Conservation (phyloP, 345 rosid genomes). For the Linum usitatissimum region DNA sequence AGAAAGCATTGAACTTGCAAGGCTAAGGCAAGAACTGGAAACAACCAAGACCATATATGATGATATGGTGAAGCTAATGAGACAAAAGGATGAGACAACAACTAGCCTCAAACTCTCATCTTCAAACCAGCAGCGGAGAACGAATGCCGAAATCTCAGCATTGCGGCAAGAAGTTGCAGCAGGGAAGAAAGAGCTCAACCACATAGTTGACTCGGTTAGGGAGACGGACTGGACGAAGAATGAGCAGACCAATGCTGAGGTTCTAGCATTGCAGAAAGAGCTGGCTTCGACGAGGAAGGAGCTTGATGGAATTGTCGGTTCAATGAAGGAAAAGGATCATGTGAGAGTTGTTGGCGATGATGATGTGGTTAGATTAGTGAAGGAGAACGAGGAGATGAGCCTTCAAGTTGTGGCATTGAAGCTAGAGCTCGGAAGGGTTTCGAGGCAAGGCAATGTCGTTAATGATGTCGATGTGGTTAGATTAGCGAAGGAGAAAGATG, state of each 20-base stretch:
- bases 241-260: not conserved
- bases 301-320: not conserved
- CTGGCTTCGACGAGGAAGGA: not conserved
- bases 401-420: not conserved
- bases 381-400: not conserved
- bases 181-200: not conserved
- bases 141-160: not conserved
- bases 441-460: not conserved
- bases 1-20: slow-evolving; percentile 13
- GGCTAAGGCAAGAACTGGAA: slow-evolving; percentile 25
- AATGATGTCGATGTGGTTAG: not conserved
- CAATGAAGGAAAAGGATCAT: not conserved
- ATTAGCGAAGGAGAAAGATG: not conserved
- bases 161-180: not conserved
- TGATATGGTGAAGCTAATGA: not conserved
- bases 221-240: not conserved
- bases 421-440: not conserved
- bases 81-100: not conserved
- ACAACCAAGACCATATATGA: slow-evolving; percentile 5
- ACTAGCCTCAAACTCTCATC: not conserved
- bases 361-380: not conserved
- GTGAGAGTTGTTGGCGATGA: not conserved
- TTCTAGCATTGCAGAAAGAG: not conserved
- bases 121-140: not conserved
- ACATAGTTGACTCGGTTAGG: not conserved